Base-by-base conservation (phyloP, 2,329 filamentous ascomycete species). In the Aureobasidium leucospermi region DNA sequence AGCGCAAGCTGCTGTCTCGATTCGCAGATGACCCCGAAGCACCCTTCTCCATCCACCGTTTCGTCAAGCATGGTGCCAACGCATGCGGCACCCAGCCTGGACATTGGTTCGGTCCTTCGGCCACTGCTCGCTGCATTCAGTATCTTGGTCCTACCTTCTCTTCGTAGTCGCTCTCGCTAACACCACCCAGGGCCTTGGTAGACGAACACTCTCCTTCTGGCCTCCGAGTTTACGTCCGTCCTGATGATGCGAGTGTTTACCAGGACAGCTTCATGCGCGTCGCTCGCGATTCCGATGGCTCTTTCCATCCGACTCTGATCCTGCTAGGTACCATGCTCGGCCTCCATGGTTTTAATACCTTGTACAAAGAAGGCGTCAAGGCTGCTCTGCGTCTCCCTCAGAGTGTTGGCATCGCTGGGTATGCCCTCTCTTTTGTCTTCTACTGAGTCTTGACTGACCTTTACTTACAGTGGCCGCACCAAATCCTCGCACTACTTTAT, bases 91-190 rank as follows among this genome's bases (percentile, higher is more conserved):
- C 96, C 74, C 89, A 95, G 68, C 94, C 94, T 0, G 94, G 94
- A 39, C 90, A 97, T 74, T 99, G 94, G 94, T 99, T 99, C 74
- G 94, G 94, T 0, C 94, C 94, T n/a, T 96, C 91, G 16, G 94
- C 94, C 6, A 95, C 94, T 9, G 92, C 94, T 48, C 85, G 87
- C 60, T 97, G 94, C 72, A 96, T 99, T 65, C 87, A 94, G 91
- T 95, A 77, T 72, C 88, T 75, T 11, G 23, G 8, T 36, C 7
- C 13, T 15, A 29, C 23, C 31, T 48, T 16, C 15, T 49, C 59
- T 58, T 52, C 55, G 52, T 63, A 68, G 1, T 23, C 16, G 28
- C 53, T 68, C 52, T 16, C 28, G 31, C 64, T 66, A 59, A 66
- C 45, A 58, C n/a, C 13, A 16, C 8, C 53, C 62, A 96, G 90